Evolutionary conservation across 176 grass and related monocot genomes (phyloP).

Genomic region (Raddia distichophylla): DNA sequence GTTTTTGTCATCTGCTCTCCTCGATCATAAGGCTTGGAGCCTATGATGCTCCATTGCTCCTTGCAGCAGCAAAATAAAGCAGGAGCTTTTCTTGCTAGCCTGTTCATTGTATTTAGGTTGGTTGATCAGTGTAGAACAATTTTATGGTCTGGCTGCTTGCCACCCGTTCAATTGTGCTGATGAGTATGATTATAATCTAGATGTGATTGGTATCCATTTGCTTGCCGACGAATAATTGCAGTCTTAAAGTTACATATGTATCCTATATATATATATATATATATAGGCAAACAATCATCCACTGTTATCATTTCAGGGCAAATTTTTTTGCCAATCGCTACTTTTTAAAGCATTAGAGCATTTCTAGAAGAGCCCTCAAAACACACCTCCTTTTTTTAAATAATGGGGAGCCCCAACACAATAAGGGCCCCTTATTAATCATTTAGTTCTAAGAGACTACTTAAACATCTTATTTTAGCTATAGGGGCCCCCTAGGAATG

Average conservation of each 20-base stretch:
- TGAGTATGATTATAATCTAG: background rate
- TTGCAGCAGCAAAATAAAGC: constrained; percentile 54
- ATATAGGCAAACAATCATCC: background rate
- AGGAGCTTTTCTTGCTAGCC: constrained; percentile 39
- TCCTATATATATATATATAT: background rate
- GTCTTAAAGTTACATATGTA: no score
- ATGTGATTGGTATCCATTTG: background rate
- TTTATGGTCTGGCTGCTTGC: background rate
- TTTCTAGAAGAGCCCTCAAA: no score
- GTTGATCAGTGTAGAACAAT: constrained; percentile 34
- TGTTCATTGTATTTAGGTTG: constrained; percentile 6
- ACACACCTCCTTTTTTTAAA: no score
- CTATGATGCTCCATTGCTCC: constrained; percentile 32
- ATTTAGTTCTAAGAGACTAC: no score
- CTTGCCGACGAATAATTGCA: background rate
- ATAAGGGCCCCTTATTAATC: no score
- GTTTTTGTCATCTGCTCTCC: background rate
- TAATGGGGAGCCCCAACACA: no score
- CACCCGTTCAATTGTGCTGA: background rate
- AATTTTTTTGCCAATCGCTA: no score
- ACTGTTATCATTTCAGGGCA: background rate
- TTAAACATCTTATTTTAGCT: no score
- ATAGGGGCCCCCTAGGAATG: no score
- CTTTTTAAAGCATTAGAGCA: no score
- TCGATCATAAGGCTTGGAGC: constrained; percentile 3